Conservation (phyloP, 2,329 filamentous ascomycete genomes). For the Verticillium isaacii region DNA sequence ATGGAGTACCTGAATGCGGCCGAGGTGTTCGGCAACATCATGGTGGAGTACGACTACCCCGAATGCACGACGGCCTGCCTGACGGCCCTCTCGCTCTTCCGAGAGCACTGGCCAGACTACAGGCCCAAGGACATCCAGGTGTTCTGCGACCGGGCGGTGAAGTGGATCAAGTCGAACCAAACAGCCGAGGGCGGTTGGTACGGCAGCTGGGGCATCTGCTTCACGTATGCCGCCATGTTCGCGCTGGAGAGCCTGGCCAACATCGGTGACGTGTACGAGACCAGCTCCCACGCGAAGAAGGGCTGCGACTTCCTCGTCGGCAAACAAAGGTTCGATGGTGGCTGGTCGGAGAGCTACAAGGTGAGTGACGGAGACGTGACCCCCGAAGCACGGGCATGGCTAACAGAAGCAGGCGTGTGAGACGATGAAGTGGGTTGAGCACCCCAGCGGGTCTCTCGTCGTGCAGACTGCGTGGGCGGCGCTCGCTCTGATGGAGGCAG, state of each 20-base stretch:
- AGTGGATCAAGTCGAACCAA: constrained; percentile 80
- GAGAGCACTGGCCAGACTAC: constrained; percentile 76
- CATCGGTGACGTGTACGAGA: constrained; percentile 76
- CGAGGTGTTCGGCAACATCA: constrained; percentile 94
- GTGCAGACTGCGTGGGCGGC: constrained; percentile 93
- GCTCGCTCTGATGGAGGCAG: constrained; percentile 76
- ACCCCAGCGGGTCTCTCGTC: constrained; percentile 73
- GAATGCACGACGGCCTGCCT: constrained; percentile 96
- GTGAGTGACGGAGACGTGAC: constrained; percentile 25
- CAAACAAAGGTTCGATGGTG: constrained; percentile 82
- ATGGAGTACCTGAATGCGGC: constrained; percentile 89
- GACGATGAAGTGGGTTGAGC: constrained; percentile 68
- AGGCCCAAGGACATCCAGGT: constrained; percentile 66
- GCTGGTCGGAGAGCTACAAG: constrained; percentile 94
- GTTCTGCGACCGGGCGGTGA: constrained; percentile 69
- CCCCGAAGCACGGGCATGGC: constrained; percentile 2
- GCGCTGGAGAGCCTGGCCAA: constrained; percentile 80
- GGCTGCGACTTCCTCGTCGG: constrained; percentile 84
- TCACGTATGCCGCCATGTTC: constrained; percentile 96
- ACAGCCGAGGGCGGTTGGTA: constrained; percentile 89
- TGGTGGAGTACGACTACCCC: constrained; percentile 98
- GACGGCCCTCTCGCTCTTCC: constrained; percentile 79
- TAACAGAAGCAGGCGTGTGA: constrained; percentile 62
- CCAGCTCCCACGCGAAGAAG: constrained; percentile 62
- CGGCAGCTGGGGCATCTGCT: constrained; percentile 96